Conservation (phyloP, 441 rosid species). For the Euphorbia schlechtendalii region DNA sequence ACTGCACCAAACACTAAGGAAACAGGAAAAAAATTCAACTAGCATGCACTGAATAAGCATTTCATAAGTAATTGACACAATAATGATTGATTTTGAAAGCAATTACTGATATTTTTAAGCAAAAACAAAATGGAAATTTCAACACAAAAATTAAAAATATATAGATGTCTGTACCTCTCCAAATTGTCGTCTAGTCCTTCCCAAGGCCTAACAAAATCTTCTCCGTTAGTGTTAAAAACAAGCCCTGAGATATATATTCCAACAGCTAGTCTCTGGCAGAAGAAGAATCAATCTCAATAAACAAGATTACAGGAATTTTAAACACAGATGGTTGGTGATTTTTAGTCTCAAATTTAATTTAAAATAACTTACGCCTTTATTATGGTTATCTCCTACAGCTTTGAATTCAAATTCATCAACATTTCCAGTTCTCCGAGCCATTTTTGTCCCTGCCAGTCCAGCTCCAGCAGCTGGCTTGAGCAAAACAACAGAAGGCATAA, state of each 20-base stretch:
- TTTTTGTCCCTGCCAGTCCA: constrained; percentile 91
- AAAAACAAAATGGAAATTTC: constrained; percentile 10
- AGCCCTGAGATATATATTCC: constrained; percentile 76
- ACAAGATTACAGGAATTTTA: neutral
- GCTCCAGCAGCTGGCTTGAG: constrained; percentile 87
- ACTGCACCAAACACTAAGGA: no score
- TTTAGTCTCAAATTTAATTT: neutral
- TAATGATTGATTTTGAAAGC: constrained; percentile 1
- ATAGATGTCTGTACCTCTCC: constrained; percentile 52
- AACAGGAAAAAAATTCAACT: no score
- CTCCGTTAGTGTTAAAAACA: constrained; percentile 35
- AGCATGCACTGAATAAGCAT: neutral
- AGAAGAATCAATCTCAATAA: constrained; percentile 14
- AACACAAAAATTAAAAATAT: constrained; percentile 1
- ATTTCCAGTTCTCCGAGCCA: constrained; percentile 87
- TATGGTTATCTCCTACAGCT: constrained; percentile 67
- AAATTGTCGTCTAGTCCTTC: constrained; percentile 60
- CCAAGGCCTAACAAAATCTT: constrained; percentile 85
- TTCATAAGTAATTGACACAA: constrained; percentile 5
- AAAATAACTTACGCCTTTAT: constrained; percentile 69
- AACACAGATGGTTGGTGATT: neutral
- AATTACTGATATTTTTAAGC: constrained; percentile 4
- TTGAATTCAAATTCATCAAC: constrained; percentile 84
- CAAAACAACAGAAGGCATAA: constrained; percentile 5
- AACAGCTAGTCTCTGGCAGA: constrained; percentile 75